Conservation (phyloP, 345 rosid genomes). For the Diplotaxis tenuifolia region DNA sequence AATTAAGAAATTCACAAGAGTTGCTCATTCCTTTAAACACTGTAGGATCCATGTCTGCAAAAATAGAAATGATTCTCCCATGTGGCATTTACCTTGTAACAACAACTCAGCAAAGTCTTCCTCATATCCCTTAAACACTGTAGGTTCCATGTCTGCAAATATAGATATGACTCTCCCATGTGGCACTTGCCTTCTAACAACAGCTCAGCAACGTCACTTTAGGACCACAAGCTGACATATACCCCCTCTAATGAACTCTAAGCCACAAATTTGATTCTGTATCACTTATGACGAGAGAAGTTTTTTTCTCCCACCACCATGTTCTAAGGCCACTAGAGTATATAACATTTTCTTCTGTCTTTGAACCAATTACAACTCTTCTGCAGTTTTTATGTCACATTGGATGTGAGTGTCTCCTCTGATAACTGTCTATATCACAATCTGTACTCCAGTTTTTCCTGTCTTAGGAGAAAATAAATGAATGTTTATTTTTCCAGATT, state of each 20-base stretch:
- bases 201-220: slow-evolving; percentile 34
- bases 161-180: slow-evolving; percentile 23
- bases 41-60: slow-evolving; percentile 38
- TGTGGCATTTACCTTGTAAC: slow-evolving; percentile 26
- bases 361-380: slow-evolving; percentile 10
- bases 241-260: slow-evolving; percentile 16
- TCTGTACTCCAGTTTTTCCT: slow-evolving; percentile 16
- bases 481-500: slow-evolving; percentile 20
- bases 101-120: slow-evolving; percentile 35
- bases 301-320: slow-evolving; percentile 22
- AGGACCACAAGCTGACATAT: slow-evolving; percentile 26
- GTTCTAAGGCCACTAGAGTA: slow-evolving; percentile 36
- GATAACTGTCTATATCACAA: slow-evolving; percentile 22
- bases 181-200: slow-evolving; percentile 22
- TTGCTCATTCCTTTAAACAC: slow-evolving; percentile 22
- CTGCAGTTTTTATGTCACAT: slow-evolving; percentile 18
- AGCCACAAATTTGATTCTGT: slow-evolving; percentile 31
- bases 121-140: slow-evolving; percentile 20
- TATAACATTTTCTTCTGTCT: slow-evolving; percentile 1
- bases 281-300: slow-evolving; percentile 17
- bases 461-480: slow-evolving; percentile 15
- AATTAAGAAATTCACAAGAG: slow-evolving; percentile 23
- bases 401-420: slow-evolving; percentile 24
- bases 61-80: slow-evolving; percentile 17
- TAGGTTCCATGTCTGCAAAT: slow-evolving; percentile 35